Conservation (phyloP, 805 yeast species). For the Candida odintsovae region DNA sequence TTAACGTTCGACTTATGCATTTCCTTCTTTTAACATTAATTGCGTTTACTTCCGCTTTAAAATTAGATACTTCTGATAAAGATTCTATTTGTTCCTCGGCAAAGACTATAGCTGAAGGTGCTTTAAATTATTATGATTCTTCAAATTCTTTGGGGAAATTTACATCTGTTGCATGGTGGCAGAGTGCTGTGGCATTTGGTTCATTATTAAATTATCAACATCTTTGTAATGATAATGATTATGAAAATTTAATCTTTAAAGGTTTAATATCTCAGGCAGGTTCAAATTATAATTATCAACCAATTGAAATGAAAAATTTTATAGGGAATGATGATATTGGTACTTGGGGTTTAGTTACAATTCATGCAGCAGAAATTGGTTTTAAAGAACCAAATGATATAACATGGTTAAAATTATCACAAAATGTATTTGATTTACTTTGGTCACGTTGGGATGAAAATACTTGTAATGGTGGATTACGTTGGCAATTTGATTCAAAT, state of each 20-base stretch:
- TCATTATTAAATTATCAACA: slow-evolving; percentile 66
- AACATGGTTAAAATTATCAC: slow-evolving; percentile 51
- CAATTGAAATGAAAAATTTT: slow-evolving; percentile 19
- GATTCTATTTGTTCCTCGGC: slow-evolving; percentile 38
- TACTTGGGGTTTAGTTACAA: slow-evolving; percentile 59
- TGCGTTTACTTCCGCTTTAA: neutral
- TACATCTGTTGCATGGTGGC: slow-evolving; percentile 79
- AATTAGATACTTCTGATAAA: neutral
- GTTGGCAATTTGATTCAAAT: slow-evolving; percentile 66
- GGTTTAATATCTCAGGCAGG: slow-evolving; percentile 43
- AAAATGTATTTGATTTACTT: slow-evolving; percentile 54
- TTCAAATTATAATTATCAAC: slow-evolving; percentile 47
- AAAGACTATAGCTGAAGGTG: slow-evolving; percentile 50
- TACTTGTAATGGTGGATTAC: slow-evolving; percentile 56
- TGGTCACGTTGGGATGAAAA: slow-evolving; percentile 51
- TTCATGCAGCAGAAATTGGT: slow-evolving; percentile 57
- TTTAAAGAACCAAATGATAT: slow-evolving; percentile 41
- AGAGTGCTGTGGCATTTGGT: slow-evolving; percentile 77
- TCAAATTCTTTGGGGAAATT: slow-evolving; percentile 45
- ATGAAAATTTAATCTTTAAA: slow-evolving; percentile 45
- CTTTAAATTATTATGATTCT: slow-evolving; percentile 66
- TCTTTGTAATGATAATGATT: slow-evolving; percentile 64
- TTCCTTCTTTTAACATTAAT: neutral
- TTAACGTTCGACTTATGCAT: neutral
- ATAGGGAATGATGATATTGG: slow-evolving; percentile 52